Percentiles rank a stretch among this genome's conserved stretches.
Evolutionary conservation across 805 yeast genomes (phyloP).

Genomic region (Vanderwaltozyma tropicalis): DNA sequence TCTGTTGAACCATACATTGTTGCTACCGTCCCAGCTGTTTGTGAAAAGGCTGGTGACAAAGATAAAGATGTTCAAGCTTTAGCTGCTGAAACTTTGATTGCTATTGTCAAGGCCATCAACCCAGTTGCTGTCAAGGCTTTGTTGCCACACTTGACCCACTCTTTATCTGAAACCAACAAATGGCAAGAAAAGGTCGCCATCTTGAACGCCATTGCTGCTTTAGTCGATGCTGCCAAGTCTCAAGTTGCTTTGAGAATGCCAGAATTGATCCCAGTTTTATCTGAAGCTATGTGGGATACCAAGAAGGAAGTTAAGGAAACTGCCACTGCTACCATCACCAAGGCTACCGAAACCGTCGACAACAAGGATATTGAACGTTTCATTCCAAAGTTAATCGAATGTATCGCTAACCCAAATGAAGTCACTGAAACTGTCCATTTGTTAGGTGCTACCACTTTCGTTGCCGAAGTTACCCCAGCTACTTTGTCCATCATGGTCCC

Average conservation of each 20-base stretch:
- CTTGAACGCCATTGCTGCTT: conserved; percentile 70
- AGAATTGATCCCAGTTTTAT: conserved; percentile 93
- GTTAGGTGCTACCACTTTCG: conserved; percentile 99
- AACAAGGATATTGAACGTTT: conserved; percentile 99
- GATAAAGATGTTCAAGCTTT: conserved; percentile 58
- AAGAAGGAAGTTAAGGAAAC: conserved; percentile 95
- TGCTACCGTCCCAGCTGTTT: conserved; percentile 57
- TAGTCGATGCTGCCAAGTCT: conserved; percentile 89
- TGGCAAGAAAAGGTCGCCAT: conserved; percentile 97
- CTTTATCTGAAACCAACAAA: conserved; percentile 68
- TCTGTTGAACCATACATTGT: conserved; percentile 95
- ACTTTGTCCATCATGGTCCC: conserved; percentile 99
- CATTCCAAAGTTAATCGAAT: conserved; percentile 93
- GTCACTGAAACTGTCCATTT: conserved; percentile 98
- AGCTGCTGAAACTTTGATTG: conserved; percentile 67
- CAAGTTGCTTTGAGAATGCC: conserved; percentile 99
- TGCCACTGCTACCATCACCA: conserved; percentile 91
- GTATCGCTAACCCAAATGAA: conserved; percentile 93
- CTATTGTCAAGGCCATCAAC: conserved; percentile 73
- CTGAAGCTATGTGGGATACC: conserved; percentile 99
- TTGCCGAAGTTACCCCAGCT: conserved; percentile 98
- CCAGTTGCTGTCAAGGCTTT: conserved; percentile 88
- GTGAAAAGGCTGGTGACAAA: conserved; percentile 85
- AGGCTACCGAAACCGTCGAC: conserved; percentile 94
- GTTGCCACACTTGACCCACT: conserved; percentile 66